phyloP scores from a whole-genome alignment of 164 flowering plant species.

The Saururus chinensis region DNA sequence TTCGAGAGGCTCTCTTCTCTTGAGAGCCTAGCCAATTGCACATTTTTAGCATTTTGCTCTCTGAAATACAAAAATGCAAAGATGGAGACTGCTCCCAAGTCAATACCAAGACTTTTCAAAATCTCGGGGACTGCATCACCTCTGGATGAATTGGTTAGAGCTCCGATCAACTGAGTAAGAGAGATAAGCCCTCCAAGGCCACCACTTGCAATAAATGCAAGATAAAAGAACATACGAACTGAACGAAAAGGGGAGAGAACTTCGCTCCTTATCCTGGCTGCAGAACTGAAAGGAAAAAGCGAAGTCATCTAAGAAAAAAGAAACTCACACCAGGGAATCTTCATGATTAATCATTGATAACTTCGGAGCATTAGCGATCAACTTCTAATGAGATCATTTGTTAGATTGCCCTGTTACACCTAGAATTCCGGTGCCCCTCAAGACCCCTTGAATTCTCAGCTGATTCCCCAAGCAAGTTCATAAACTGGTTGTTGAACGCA shows the following conservation, averaged over 20 bases:
- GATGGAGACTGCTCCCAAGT: conserved; percentile 61
- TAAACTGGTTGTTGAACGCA: no score
- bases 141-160: conserved; percentile 50
- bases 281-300: conserved; percentile 43
- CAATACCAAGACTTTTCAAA: conserved; percentile 60
- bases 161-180: conserved; percentile 48
- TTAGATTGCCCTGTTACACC: no score
- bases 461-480: no score
- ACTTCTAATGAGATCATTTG: no score
- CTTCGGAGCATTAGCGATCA: no score
- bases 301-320: background rate
- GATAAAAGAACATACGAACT: conserved; percentile 89
- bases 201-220: conserved; percentile 87
- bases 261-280: conserved; percentile 85
- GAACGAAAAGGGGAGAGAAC: conserved; percentile 92
- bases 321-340: background rate
- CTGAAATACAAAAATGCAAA: conserved; percentile 67
- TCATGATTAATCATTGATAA: background rate
- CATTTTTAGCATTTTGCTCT: conserved; percentile 64
- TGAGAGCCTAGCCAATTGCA: conserved; percentile 71
- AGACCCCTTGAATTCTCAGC: no score
- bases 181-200: conserved; percentile 79
- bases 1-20: conserved; percentile 87
- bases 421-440: no score
- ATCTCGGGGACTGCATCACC: conserved; percentile 48